Percentiles rank a stretch among this genome's conserved stretches.
These are phyloP conservation scores for Cicer chorassanicum DNA, from an alignment of 306 rosid species.

Conservation along the genomic window DNA sequence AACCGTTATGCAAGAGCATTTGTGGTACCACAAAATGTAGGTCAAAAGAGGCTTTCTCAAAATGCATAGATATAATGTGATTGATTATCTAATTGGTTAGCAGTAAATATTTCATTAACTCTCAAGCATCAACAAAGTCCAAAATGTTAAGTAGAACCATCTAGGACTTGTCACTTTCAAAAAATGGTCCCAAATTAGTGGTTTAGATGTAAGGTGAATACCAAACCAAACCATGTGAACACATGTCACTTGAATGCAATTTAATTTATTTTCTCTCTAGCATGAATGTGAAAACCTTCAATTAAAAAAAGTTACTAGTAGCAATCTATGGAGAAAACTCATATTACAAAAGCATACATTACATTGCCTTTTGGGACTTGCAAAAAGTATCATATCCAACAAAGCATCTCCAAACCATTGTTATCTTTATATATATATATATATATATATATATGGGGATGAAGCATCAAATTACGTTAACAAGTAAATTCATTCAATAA, in stretches of 20 bases:
- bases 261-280: neutral
- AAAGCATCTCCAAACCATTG: too few species aligned
- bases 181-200: conserved; percentile 37
- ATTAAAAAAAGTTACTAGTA: neutral
- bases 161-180: neutral
- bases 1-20: neutral
- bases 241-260: neutral
- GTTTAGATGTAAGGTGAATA: conserved; percentile 39
- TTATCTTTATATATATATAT: too few species aligned
- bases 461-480: too few species aligned
- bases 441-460: too few species aligned
- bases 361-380: neutral
- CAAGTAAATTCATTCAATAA: too few species aligned
- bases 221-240: conserved; percentile 19
- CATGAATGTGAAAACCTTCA: neutral
- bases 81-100: conserved; percentile 47
- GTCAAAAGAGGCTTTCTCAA: conserved; percentile 34
- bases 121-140: conserved; percentile 36
- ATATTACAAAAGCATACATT: too few species aligned
- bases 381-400: neutral
- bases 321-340: neutral
- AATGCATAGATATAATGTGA: conserved; percentile 41
- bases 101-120: conserved; percentile 23
- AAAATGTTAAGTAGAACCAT: conserved; percentile 24
- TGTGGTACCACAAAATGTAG: conserved; percentile 38